These are phyloP conservation scores for Volvox carteri DNA, from an alignment of 163 green algal species.

Conservation along the genomic window DNA sequence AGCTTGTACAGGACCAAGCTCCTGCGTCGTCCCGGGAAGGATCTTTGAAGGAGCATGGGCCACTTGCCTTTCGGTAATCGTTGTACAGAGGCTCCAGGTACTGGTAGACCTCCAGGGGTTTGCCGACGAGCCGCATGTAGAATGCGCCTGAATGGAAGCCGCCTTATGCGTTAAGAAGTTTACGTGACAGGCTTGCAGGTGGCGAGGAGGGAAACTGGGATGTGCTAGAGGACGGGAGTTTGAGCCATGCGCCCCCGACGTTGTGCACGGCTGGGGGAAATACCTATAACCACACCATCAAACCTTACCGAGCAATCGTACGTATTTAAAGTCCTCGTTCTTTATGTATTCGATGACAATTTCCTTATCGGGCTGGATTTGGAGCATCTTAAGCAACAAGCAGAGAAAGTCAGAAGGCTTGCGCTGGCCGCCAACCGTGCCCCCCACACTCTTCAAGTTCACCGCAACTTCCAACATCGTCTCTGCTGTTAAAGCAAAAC, in stretches of 20 bases:
- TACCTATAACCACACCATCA: too few relatives aligned
- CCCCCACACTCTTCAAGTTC: constrained; percentile 83
- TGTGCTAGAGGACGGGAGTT: too few relatives aligned
- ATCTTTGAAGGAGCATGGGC: too few relatives aligned
- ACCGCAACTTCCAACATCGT: constrained; percentile 95
- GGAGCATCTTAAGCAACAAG: constrained; percentile 97
- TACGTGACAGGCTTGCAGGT: too few relatives aligned
- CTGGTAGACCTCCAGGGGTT: constrained; percentile 94
- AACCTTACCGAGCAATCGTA: constrained; percentile 91
- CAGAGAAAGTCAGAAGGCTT: constrained; percentile 95
- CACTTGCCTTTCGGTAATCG: constrained; percentile 91
- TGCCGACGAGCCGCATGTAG: constrained; percentile 97
- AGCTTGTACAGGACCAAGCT: too few relatives aligned
- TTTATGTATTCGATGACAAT: constrained; percentile 99
- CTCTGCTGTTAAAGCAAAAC: constrained; percentile 97
- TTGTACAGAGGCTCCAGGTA: constrained; percentile 99
- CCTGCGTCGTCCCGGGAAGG: too few relatives aligned
- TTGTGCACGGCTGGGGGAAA: too few relatives aligned
- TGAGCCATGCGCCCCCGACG: too few relatives aligned
- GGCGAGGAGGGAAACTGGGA: too few relatives aligned
- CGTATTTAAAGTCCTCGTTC: constrained; percentile 99
- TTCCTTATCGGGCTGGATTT: constrained; percentile 98
- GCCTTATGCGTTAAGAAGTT: too few relatives aligned
- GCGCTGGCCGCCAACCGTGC: constrained; percentile 92
- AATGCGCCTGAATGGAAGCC: constrained; percentile 87